These are phyloP conservation scores for Hsuehochloa calcarea DNA, from an alignment of 176 grass and related monocot species.

Conservation along the genomic window DNA sequence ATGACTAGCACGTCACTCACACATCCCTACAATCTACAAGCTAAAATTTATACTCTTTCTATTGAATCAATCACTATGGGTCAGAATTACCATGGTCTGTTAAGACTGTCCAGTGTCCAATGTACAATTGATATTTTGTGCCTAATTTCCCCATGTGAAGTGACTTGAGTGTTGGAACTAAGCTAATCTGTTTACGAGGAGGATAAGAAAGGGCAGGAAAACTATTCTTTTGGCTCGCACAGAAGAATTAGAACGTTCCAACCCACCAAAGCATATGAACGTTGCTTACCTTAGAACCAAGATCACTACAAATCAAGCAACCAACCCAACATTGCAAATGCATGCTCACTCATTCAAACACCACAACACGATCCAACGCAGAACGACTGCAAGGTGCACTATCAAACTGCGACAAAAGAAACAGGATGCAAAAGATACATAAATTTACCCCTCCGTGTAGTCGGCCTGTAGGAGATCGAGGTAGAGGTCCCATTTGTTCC, in stretches of 20 bases:
- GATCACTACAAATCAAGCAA: background rate
- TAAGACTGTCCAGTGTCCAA: background rate
- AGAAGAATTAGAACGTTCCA: background rate
- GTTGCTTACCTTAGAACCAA: background rate
- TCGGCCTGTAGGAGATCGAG: slow-evolving; percentile 87
- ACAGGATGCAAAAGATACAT: background rate
- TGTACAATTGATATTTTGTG: background rate
- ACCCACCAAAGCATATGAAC: background rate
- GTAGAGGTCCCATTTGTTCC: slow-evolving; percentile 94
- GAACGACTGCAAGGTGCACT: background rate
- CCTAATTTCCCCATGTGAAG: background rate
- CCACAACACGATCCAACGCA: background rate
- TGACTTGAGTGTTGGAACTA: background rate
- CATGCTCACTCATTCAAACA: background rate
- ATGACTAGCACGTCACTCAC: background rate
- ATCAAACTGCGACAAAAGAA: background rate
- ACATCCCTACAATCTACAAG: background rate
- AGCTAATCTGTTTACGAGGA: background rate
- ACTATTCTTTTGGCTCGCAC: background rate
- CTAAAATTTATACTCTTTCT: background rate
- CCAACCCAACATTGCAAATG: background rate
- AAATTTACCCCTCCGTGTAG: slow-evolving; percentile 75
- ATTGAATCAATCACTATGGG: background rate
- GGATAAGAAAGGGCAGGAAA: background rate
- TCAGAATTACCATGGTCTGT: background rate